Evolutionary conservation across 1,284 basidiomycete species (phyloP).

Genomic region (Boletellus sp.): DNA sequence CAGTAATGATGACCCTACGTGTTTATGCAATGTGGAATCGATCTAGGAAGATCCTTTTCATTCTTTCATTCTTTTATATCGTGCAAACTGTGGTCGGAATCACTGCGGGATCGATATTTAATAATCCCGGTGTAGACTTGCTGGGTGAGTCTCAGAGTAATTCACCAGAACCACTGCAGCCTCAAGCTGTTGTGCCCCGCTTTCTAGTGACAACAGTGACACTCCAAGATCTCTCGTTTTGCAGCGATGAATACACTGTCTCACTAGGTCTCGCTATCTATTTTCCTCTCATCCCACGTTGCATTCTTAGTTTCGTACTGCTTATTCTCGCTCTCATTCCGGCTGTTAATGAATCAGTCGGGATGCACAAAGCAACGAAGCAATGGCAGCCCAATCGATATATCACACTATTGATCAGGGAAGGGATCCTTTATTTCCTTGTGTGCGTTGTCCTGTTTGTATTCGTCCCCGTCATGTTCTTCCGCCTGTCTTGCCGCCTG

Average conservation of each 20-base stretch:
- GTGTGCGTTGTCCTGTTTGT: neutral
- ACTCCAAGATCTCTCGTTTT: neutral
- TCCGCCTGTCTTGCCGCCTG: no score
- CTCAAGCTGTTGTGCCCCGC: neutral
- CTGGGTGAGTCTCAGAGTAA: neutral
- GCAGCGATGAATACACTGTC: neutral
- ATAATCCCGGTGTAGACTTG: neutral
- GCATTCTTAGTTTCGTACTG: neutral
- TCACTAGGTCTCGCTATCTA: neutral
- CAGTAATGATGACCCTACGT: neutral
- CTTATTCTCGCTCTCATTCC: neutral
- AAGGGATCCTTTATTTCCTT: neutral
- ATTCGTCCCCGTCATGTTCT: no score
- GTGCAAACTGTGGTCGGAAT: neutral
- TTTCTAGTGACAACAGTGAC: no score
- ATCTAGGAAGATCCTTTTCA: neutral
- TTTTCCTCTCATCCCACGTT: neutral
- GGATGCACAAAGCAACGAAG: neutral
- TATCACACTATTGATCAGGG: neutral
- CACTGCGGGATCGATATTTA: neutral
- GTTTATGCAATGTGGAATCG: neutral
- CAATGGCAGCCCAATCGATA: neutral
- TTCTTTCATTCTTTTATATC: neutral
- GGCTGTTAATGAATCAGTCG: neutral
- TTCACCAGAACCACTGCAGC: neutral